Conservation (phyloP, 805 yeast species). For the Millerozyma miso region DNA sequence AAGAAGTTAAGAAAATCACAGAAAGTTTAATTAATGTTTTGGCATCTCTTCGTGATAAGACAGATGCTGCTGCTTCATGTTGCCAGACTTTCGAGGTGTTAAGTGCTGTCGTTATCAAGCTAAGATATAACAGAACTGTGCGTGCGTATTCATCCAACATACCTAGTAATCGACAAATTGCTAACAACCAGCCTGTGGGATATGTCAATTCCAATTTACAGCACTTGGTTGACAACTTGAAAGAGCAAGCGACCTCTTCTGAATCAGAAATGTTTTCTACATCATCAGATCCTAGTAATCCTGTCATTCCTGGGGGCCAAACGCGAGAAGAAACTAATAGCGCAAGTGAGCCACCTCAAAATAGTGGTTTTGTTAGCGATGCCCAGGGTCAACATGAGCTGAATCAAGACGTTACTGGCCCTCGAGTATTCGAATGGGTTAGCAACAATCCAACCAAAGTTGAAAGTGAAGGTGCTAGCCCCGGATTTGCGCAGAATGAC, state of each 20-base stretch:
- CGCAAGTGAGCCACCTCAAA: not conserved
- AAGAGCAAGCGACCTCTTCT: slow-evolving; percentile 4
- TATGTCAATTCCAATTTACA: slow-evolving; percentile 37
- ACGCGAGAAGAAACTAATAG: not conserved
- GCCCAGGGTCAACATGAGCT: not conserved
- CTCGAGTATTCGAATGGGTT: slow-evolving; percentile 29
- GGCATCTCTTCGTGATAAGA: slow-evolving; percentile 57
- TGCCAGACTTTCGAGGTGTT: slow-evolving; percentile 67
- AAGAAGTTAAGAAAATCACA: slow-evolving; percentile 45
- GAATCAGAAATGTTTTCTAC: not conserved
- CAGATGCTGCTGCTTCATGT: slow-evolving; percentile 77
- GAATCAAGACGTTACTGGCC: slow-evolving; percentile 2
- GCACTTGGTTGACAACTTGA: slow-evolving; percentile 31
- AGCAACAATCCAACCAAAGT: slow-evolving; percentile 16
- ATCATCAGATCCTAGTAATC: not conserved
- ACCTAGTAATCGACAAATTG: slow-evolving; percentile 18
- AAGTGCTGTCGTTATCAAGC: slow-evolving; percentile 63
- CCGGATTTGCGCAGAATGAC: slow-evolving; percentile 7
- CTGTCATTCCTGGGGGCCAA: not conserved
- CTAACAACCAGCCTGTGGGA: slow-evolving; percentile 27
- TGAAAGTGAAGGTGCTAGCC: not conserved
- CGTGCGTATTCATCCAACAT: slow-evolving; percentile 17
- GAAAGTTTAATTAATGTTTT: slow-evolving; percentile 55
- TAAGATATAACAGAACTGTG: slow-evolving; percentile 43
- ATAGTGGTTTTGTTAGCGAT: not conserved